Conservation (phyloP, 73 alveolate genomes). For the Paraurostyla sp. region DNA sequence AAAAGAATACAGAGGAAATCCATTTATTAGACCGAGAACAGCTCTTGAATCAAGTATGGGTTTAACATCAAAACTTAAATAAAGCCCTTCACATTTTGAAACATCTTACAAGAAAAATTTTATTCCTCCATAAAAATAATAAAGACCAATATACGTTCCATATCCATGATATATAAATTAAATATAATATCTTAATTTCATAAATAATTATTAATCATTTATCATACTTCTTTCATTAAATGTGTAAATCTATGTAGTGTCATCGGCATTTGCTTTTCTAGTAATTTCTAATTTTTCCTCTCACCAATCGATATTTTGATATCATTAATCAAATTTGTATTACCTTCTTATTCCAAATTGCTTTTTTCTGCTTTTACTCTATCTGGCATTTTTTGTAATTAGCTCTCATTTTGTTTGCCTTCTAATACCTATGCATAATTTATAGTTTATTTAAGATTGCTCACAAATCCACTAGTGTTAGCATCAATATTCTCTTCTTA, state of each 20-base stretch:
- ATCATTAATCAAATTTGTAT: no score
- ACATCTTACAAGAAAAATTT: constrained; percentile 16
- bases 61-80: background rate
- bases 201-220: no score
- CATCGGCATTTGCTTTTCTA: background rate
- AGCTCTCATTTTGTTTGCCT: no score
- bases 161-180: constrained; percentile 13
- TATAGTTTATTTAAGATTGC: no score
- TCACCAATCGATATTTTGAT: no score
- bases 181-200: no score
- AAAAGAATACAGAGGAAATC: background rate
- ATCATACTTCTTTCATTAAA: background rate
- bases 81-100: constrained; percentile 11
- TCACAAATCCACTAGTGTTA: no score
- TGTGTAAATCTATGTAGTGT: constrained; percentile 22
- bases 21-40: background rate
- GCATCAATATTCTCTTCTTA: no score
- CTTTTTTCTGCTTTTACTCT: background rate
- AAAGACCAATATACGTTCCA: constrained; percentile 13
- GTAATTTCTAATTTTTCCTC: background rate
- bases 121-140: background rate
- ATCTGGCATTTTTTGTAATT: no score
- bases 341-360: no score
- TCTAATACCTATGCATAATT: no score
- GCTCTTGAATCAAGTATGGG: background rate